Percentiles rank a stretch among this genome's conserved stretches.
Conservation (phyloP, 495 filamentous ascomycete species). For the Talaromyces stipitatus region DNA sequence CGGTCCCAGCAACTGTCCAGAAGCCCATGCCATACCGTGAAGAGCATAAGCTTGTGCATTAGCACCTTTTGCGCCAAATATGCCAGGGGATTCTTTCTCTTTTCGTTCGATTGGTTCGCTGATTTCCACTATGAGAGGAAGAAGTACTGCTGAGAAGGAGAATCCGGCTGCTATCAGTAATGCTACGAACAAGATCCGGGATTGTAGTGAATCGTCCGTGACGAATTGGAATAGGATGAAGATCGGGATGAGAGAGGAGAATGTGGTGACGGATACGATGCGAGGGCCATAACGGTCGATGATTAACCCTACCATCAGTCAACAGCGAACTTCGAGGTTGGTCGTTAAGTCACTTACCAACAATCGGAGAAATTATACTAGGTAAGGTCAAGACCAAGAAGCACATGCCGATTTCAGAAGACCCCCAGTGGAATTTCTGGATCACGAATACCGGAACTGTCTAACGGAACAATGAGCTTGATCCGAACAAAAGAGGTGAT, state of each 20-base stretch:
- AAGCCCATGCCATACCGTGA: slow-evolving; percentile 52
- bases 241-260: slow-evolving; percentile 35
- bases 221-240: slow-evolving; percentile 48
- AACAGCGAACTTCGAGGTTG: too few species aligned
- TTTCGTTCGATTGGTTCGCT: slow-evolving; percentile 52
- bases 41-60: slow-evolving; percentile 53
- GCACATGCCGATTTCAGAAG: slow-evolving; percentile 48
- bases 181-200: slow-evolving; percentile 25
- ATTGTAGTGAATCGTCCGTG: slow-evolving; percentile 16
- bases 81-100: slow-evolving; percentile 44
- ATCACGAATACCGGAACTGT: slow-evolving; percentile 37
- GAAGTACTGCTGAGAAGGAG: slow-evolving; percentile 24
- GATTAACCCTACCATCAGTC: slow-evolving; percentile 33
- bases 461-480: slow-evolving; percentile 9
- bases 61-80: slow-evolving; percentile 41
- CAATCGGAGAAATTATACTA: slow-evolving; percentile 21
- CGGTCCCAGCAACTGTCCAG: slow-evolving; percentile 55
- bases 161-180: slow-evolving; percentile 28
- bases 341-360: slow-evolving; percentile 22
- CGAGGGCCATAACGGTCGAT: slow-evolving; percentile 48
- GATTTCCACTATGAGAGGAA: slow-evolving; percentile 50
- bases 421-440: slow-evolving; percentile 48
- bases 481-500: neutral
- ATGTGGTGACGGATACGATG: slow-evolving; percentile 37
- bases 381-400: slow-evolving; percentile 49